Conservation (phyloP, 805 yeast genomes). For the Yamadazyma paraphyllophila region DNA sequence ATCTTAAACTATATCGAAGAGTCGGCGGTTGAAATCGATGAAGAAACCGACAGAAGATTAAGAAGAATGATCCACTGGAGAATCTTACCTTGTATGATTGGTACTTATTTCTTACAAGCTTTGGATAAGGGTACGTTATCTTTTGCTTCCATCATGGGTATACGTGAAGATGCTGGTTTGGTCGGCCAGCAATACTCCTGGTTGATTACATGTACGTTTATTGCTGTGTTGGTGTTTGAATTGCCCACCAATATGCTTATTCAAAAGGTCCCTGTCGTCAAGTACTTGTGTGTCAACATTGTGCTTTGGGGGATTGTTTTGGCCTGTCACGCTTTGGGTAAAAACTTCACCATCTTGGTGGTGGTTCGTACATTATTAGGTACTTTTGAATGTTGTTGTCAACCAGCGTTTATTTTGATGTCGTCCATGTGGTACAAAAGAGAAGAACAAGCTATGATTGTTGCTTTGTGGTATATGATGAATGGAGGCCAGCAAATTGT, state of each 20-base stretch:
- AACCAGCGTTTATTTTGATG: constrained; percentile 55
- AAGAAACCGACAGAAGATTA: constrained; percentile 21
- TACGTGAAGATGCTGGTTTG: constrained; percentile 40
- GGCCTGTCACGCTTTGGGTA: constrained; percentile 51
- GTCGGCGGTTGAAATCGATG: constrained; percentile 21
- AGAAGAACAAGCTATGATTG: constrained; percentile 48
- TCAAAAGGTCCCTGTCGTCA: constrained; percentile 46
- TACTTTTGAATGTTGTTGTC: constrained; percentile 51
- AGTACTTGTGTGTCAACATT: constrained; percentile 46
- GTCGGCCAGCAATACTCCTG: constrained; percentile 48
- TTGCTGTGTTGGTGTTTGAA: constrained; percentile 52
- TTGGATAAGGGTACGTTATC: constrained; percentile 56
- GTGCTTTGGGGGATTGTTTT: constrained; percentile 55
- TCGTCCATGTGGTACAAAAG: constrained; percentile 63
- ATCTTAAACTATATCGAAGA: constrained; percentile 16
- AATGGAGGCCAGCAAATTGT: constrained; percentile 58
- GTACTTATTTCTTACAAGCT: constrained; percentile 55
- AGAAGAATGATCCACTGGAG: constrained; percentile 18
- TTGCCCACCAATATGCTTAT: constrained; percentile 40
- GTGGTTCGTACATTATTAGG: constrained; percentile 53
- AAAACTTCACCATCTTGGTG: constrained; percentile 52
- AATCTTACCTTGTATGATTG: constrained; percentile 50
- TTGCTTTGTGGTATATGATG: constrained; percentile 55
- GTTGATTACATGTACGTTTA: constrained; percentile 52
- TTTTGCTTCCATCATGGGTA: constrained; percentile 66